Evolutionary conservation across 495 filamentous ascomycete genomes (phyloP).

Genomic region (Hypomontagnella monticulosa): DNA sequence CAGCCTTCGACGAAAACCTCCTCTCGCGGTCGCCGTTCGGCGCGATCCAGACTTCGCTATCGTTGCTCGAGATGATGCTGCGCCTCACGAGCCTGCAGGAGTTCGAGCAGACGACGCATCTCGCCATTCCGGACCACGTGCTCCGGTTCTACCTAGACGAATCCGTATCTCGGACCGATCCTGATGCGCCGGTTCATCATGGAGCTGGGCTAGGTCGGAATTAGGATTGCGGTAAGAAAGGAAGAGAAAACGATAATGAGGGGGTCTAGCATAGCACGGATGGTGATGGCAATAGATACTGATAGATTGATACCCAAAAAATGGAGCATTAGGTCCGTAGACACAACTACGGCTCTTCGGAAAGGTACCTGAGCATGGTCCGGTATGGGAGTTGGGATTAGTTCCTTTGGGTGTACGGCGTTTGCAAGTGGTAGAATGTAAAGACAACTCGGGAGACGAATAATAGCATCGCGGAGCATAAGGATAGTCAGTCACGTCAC

Average conservation of each 20-base stretch:
- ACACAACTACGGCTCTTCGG: neutral
- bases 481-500: neutral
- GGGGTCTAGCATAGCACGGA: too few species aligned
- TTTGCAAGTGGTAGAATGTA: neutral
- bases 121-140: slow-evolving; percentile 93
- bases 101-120: slow-evolving; percentile 92
- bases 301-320: neutral
- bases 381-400: neutral
- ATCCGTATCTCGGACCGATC: slow-evolving; percentile 55
- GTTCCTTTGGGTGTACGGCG: neutral
- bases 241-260: neutral
- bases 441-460: neutral
- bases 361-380: neutral
- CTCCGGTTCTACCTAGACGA: slow-evolving; percentile 94
- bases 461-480: neutral
- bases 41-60: slow-evolving; percentile 81
- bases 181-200: slow-evolving; percentile 26
- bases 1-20: slow-evolving; percentile 20
- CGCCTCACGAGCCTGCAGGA: slow-evolving; percentile 94
- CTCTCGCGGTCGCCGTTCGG: slow-evolving; percentile 53
- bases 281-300: too few species aligned
- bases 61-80: slow-evolving; percentile 91
- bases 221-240: neutral
- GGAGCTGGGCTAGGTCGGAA: slow-evolving; percentile 4
- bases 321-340: neutral